Base-by-base conservation (phyloP, 1,139 yeast species). In the Taphrina wiesneri region DNA sequence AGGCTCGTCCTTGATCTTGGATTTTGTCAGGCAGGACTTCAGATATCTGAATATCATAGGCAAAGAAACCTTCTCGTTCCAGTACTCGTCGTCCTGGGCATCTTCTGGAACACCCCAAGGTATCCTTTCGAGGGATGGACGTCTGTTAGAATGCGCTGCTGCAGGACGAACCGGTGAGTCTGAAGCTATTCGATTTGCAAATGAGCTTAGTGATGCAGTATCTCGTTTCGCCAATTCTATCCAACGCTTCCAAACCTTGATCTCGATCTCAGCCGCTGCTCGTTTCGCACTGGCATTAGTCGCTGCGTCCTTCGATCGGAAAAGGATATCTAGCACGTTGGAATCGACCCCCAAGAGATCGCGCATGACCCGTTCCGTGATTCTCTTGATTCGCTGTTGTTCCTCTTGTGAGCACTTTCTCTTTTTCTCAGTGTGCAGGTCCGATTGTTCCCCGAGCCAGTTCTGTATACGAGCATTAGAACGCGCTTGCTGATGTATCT, bases 81-180 rank as follows among this genome's bases (percentile, higher is more conserved):
- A 54, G 26, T 54, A 39, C 21, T 30, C 36, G 26, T 39, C 47
- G 26, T 54, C 59, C 36, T 39, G 23, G 6, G 49, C 13, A 25
- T 54, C 59, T 26, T 54, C 59, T 15, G 59, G 59, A 13, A 54
- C 34, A n/a, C 59, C 59, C 59, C 59, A 54, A 13, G 59, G 59
- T n/a, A 54, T 54, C 13, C 39, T 19, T 36, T 54, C 59, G 7
- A 54, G 59, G 17, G 28, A 21, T 13, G 54, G 36, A 3, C 36
- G 56, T 5, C 30, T 13, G 26, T 9, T 2, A 7, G 30, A 4
- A 28, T 30, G 13, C 15, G 30, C 28, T 36, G 23, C 36, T 3
- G 36, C 21, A 6, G 54, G 36, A 13, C 17, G 6, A 15, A 19
- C 43, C 13, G 43, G 19, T n/a, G 43, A 1, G 3, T 34, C 17